Evolutionary conservation across 768 basidiomycete genomes (phyloP).

Genomic region (Rhodotorula babjevae): DNA sequence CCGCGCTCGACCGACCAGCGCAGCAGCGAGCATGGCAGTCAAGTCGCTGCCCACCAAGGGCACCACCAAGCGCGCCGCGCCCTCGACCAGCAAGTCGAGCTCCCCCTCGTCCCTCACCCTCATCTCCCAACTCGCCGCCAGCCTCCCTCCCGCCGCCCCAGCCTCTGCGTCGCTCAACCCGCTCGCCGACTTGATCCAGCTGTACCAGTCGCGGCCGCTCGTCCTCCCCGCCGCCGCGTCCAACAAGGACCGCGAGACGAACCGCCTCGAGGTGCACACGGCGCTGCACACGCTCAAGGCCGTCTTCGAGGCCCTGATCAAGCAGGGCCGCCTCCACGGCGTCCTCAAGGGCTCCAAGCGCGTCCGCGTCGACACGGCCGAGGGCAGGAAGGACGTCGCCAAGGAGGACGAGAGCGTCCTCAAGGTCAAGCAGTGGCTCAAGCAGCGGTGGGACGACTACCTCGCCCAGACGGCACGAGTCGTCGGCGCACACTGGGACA

Average conservation of each 20-base stretch:
- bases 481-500: conserved; percentile 70
- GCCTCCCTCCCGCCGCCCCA: conserved; percentile 34
- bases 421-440: conserved; percentile 63
- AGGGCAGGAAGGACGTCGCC: conserved; percentile 8
- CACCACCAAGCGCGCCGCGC: not conserved
- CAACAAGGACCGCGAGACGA: conserved; percentile 19
- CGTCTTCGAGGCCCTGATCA: conserved; percentile 62
- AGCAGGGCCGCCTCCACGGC: conserved; percentile 56
- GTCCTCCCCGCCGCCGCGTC: not conserved
- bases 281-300: conserved; percentile 37
- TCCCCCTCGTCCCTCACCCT: not conserved
- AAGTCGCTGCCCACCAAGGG: conserved; percentile 10
- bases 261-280: conserved; percentile 36
- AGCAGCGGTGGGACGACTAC: conserved; percentile 67
- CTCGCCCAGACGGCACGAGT: conserved; percentile 64
- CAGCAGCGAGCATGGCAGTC: conserved; percentile 4
- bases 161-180: conserved; percentile 34
- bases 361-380: conserved; percentile 44
- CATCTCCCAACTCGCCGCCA: conserved; percentile 30
- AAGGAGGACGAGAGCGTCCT: conserved; percentile 57
- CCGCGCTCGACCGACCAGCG: too few species aligned
- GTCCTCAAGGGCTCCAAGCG: conserved; percentile 48
- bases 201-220: conserved; percentile 11
- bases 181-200: conserved; percentile 34
- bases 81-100: not conserved